Evolutionary conservation across 768 basidiomycete genomes (phyloP).

Genomic region (Boletus rex-veris): DNA sequence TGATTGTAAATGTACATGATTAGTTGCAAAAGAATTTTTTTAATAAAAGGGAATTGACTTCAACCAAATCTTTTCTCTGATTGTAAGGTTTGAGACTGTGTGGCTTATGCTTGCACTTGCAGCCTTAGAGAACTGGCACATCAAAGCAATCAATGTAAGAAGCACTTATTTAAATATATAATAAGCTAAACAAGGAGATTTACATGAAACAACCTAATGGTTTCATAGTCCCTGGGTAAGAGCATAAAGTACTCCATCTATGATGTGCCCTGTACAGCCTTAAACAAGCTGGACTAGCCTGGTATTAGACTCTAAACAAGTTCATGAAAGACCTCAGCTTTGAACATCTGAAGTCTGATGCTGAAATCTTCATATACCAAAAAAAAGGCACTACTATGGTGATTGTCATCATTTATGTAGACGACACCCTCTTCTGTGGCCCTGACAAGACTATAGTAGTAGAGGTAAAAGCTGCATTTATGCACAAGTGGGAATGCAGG

Average conservation of each 20-base stretch:
- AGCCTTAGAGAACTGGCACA: background rate
- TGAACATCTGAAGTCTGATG: background rate
- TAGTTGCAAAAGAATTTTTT: no score
- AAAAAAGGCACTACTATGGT: background rate
- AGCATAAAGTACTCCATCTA: background rate
- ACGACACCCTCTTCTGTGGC: background rate
- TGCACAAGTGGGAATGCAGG: background rate
- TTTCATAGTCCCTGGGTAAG: background rate
- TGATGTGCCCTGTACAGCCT: background rate
- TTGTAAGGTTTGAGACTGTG: no score
- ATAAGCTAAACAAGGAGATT: background rate
- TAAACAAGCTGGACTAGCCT: background rate
- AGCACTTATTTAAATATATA: background rate
- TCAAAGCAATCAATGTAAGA: background rate
- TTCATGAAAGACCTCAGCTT: background rate
- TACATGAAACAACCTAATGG: background rate
- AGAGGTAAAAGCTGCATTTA: background rate
- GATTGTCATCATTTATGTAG: background rate
- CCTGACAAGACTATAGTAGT: background rate
- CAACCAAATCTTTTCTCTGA: no score
- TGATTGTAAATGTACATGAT: no score
- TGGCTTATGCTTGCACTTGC: background rate
- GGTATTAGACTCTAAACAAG: background rate
- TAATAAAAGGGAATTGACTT: no score
- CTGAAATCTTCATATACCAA: background rate